Conservation (phyloP, 2,329 filamentous ascomycete genomes). For the Stachybotrys chartarum region DNA sequence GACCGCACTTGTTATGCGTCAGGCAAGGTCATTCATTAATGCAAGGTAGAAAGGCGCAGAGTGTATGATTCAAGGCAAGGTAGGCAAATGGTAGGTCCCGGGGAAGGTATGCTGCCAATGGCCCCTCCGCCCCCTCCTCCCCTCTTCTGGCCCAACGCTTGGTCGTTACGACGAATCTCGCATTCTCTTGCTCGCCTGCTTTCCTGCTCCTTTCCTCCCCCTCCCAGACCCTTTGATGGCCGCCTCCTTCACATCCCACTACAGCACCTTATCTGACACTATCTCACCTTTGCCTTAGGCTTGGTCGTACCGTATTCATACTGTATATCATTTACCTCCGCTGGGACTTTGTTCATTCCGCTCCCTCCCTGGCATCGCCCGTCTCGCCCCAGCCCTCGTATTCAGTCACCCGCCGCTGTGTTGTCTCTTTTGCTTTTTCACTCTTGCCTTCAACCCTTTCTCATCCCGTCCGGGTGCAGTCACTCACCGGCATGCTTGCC, state of each 20-base stretch:
- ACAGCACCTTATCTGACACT: not conserved
- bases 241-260: not conserved
- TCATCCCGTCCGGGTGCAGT: not conserved
- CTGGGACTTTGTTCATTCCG: not conserved
- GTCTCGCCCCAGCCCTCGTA: not conserved
- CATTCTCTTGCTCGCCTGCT: not conserved
- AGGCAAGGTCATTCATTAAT: not conserved
- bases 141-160: not conserved
- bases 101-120: not conserved
- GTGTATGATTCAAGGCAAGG: too few species aligned
- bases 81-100: not conserved
- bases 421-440: not conserved
- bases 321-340: not conserved
- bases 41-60: not conserved
- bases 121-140: not conserved
- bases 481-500: not conserved
- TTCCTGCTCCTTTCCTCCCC: not conserved
- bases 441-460: too few species aligned
- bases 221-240: not conserved
- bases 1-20: not conserved
- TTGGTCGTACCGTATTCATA: not conserved
- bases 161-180: too few species aligned
- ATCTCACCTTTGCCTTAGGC: not conserved
- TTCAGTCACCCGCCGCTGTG: not conserved
- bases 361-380: not conserved